These are phyloP conservation scores for Saturnispora gosingensis DNA, from an alignment of 805 yeast species.

Conservation along the genomic window DNA sequence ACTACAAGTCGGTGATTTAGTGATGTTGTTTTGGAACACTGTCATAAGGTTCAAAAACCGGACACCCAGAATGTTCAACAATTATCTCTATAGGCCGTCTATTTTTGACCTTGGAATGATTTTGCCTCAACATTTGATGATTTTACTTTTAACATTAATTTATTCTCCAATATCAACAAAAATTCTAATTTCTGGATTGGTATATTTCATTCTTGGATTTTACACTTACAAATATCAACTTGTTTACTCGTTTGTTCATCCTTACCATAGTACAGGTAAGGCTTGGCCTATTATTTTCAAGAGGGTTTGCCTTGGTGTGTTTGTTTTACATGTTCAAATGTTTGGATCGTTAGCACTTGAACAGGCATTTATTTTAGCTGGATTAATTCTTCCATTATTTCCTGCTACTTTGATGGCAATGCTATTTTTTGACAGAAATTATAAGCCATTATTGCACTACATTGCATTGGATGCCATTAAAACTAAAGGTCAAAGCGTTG, in stretches of 20 bases:
- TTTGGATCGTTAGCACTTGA: conserved; percentile 55
- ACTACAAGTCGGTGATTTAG: conserved; percentile 46
- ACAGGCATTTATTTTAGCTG: conserved; percentile 42
- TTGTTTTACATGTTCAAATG: conserved; percentile 53
- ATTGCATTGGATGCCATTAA: conserved; percentile 53
- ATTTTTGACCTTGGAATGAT: conserved; percentile 53
- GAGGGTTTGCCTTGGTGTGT: conserved; percentile 44
- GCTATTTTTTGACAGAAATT: conserved; percentile 45
- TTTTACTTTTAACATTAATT: conserved; percentile 48
- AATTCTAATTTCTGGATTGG: conserved; percentile 48
- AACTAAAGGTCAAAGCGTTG: conserved; percentile 27
- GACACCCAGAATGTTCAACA: conserved; percentile 45
- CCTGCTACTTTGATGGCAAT: conserved; percentile 36
- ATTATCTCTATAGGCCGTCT: conserved; percentile 46
- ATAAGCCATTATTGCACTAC: conserved; percentile 43
- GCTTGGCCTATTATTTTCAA: conserved; percentile 59
- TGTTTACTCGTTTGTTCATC: conserved; percentile 52
- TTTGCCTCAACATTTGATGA: conserved; percentile 52
- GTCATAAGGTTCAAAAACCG: conserved; percentile 28
- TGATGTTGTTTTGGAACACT: conserved; percentile 35
- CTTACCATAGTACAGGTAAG: conserved; percentile 58
- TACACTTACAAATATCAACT: conserved; percentile 56
- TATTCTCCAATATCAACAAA: conserved; percentile 56
- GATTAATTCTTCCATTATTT: conserved; percentile 40
- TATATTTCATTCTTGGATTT: conserved; percentile 46